Conservation (phyloP, 345 rosid genomes). For the Laguncularia racemosa region DNA sequence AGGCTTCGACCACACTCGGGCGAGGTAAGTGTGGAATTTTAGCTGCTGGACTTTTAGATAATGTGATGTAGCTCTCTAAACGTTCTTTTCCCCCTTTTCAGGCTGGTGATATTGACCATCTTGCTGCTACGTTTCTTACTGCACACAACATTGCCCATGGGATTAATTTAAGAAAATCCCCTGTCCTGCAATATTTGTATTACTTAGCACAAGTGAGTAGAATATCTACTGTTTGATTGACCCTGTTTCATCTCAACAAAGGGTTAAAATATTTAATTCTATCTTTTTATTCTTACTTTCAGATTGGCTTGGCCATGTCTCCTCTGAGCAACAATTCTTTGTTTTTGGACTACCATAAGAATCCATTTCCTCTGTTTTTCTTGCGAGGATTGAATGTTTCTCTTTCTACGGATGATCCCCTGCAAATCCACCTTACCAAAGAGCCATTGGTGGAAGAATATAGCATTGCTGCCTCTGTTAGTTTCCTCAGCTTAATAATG, state of each 20-base stretch:
- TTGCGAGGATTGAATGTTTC: slow-evolving; percentile 94
- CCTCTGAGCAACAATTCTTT: slow-evolving; percentile 98
- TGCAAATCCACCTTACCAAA: slow-evolving; percentile 94
- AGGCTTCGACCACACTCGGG: slow-evolving; percentile 95
- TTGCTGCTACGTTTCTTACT: slow-evolving; percentile 96
- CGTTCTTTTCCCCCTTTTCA: slow-evolving; percentile 27
- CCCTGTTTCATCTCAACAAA: neutral
- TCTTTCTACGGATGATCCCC: slow-evolving; percentile 96
- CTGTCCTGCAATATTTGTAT: slow-evolving; percentile 99
- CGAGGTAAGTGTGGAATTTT: slow-evolving; percentile 45
- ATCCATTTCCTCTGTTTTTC: slow-evolving; percentile 90
- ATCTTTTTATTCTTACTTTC: slow-evolving; percentile 14
- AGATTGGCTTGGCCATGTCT: slow-evolving; percentile 99
- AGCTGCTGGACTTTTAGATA: neutral
- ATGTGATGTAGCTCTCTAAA: neutral
- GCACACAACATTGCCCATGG: slow-evolving; percentile 96
- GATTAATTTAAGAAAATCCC: slow-evolving; percentile 93
- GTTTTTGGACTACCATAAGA: slow-evolving; percentile 92
- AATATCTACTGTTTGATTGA: too few species aligned
- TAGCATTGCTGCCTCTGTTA: slow-evolving; percentile 98
- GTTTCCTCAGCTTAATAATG: slow-evolving; percentile 15
- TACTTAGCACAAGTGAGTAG: slow-evolving; percentile 80
- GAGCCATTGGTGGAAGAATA: slow-evolving; percentile 97
- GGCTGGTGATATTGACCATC: slow-evolving; percentile 99
- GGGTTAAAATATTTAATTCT: slow-evolving; percentile 10